Conservation (phyloP, 768 basidiomycete species). For the Boletus tylopilopsis region DNA sequence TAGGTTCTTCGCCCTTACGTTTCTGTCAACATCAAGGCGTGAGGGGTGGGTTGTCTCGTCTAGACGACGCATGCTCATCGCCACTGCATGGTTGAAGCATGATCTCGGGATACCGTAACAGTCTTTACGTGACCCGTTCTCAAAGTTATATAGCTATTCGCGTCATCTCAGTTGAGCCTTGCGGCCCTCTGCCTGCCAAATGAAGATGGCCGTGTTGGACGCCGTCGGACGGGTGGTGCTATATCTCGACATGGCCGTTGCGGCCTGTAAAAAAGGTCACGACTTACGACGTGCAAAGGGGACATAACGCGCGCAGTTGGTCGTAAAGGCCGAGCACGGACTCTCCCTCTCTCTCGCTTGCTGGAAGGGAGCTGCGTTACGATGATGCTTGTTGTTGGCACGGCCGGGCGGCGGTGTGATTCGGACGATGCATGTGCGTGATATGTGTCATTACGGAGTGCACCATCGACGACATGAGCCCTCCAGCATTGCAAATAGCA, state of each 20-base stretch:
- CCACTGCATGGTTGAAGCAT: slow-evolving; percentile 29
- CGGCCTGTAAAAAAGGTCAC: neutral
- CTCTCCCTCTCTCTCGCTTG: too few relatives aligned
- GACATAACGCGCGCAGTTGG: slow-evolving; percentile 17
- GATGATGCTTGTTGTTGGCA: too few relatives aligned
- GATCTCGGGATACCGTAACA: slow-evolving; percentile 27
- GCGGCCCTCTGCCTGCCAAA: slow-evolving; percentile 6
- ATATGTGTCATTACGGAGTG: neutral
- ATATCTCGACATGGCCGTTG: slow-evolving; percentile 10
- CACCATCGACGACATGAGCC: neutral
- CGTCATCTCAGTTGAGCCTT: slow-evolving; percentile 10
- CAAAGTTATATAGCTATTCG: too few relatives aligned
- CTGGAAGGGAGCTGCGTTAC: too few relatives aligned
- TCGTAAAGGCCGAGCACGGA: slow-evolving; percentile 12
- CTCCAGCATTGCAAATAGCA: slow-evolving; percentile 4
- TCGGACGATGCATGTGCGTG: neutral
- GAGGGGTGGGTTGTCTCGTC: slow-evolving; percentile 1
- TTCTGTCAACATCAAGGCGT: slow-evolving; percentile 9
- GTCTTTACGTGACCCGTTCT: slow-evolving; percentile 21
- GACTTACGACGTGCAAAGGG: neutral
- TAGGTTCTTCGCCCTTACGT: slow-evolving; percentile 15
- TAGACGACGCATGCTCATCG: slow-evolving; percentile 22
- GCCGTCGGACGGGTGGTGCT: slow-evolving; percentile 6
- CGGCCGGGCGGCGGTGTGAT: neutral
- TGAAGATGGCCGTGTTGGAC: slow-evolving; percentile 19